These are phyloP conservation scores for Aspergillus tamarii DNA, from an alignment of 2,329 filamentous ascomycete genomes.

Conservation along the genomic window DNA sequence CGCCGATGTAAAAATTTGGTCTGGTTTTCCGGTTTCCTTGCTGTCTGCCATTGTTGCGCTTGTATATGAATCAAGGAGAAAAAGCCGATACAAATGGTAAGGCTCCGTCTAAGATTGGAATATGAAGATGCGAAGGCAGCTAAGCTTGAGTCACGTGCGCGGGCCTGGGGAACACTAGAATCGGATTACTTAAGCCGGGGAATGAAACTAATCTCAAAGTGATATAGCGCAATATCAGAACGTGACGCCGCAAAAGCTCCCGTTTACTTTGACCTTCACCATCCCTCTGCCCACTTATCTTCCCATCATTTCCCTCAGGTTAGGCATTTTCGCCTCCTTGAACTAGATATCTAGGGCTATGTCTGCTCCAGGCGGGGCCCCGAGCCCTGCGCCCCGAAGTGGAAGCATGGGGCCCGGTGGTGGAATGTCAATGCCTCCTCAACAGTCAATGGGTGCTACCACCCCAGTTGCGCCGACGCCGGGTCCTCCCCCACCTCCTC, in stretches of 20 bases:
- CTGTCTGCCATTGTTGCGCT: conserved; percentile 27
- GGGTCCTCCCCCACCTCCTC: conserved; percentile 35
- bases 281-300: conserved; percentile 9
- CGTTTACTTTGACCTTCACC: conserved; percentile 13
- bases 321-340: conserved; percentile 3
- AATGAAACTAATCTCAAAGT: conserved; percentile 3
- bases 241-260: conserved; percentile 19
- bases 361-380: conserved; percentile 51
- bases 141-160: conserved; percentile 16
- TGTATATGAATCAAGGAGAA: background rate
- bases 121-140: conserved; percentile 1
- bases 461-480: conserved; percentile 51
- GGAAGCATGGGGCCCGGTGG: conserved; percentile 52
- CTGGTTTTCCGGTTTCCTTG: conserved; percentile 26
- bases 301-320: background rate
- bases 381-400: conserved; percentile 53
- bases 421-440: conserved; percentile 51
- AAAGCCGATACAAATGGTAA: background rate
- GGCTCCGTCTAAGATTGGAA: background rate
- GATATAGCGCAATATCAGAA: conserved; percentile 28
- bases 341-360: conserved; percentile 30
- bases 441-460: conserved; percentile 52
- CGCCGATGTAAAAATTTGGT: conserved; percentile 64
- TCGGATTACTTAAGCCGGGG: conserved; percentile 1
- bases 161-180: conserved; percentile 4